These are phyloP conservation scores for Handroanthus guayacan DNA, from an alignment of 257 asterid species.

Conservation along the genomic window DNA sequence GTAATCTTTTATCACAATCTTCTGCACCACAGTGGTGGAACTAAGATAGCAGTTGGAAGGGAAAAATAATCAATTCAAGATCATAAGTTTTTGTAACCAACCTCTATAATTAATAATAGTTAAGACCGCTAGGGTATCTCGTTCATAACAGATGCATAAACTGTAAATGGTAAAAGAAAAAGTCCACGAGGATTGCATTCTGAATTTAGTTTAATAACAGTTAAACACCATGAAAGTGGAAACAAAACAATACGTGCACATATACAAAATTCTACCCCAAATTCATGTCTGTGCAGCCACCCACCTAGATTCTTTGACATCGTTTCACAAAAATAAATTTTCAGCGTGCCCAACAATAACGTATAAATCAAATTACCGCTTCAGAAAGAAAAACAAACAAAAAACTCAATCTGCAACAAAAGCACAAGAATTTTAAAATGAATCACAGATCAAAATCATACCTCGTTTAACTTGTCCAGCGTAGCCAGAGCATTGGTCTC, in stretches of 20 bases:
- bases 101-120: background rate
- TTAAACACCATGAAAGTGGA: background rate
- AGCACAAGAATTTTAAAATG: background rate
- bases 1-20: background rate
- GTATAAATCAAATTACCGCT: conserved; percentile 1
- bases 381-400: background rate
- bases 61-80: background rate
- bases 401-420: background rate
- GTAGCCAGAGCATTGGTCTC: conserved; percentile 74
- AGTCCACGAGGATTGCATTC: background rate
- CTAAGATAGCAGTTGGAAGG: conserved; percentile 1
- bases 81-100: background rate
- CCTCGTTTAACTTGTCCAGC: conserved; percentile 79
- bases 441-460: conserved; percentile 32
- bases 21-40: conserved; percentile 12
- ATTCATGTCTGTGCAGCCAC: background rate
- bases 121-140: background rate
- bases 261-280: conserved; percentile 9
- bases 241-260: background rate
- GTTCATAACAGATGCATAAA: background rate
- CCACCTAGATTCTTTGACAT: conserved; percentile 5
- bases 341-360: background rate
- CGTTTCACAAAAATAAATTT: background rate
- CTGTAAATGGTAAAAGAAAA: background rate
- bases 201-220: background rate